Evolutionary conservation across 257 asterid species (phyloP).

Genomic region (Catharanthus roseus): DNA sequence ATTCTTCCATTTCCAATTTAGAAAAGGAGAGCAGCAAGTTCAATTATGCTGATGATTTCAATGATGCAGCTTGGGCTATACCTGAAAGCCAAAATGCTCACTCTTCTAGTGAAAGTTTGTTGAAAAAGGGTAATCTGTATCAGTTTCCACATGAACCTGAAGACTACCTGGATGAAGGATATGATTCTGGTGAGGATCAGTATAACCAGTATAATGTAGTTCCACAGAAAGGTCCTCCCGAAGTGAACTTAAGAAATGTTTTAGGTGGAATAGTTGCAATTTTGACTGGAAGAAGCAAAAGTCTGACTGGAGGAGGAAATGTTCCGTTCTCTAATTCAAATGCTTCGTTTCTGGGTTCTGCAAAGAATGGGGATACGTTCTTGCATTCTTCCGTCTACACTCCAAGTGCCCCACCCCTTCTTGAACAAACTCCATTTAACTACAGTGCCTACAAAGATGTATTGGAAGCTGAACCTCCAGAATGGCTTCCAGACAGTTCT

Average conservation of each 20-base stretch:
- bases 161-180: conserved; percentile 51
- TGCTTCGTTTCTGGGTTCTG: conserved; percentile 82
- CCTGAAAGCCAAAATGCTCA: conserved; percentile 17
- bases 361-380: conserved; percentile 75
- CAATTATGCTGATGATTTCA: conserved; percentile 32
- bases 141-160: conserved; percentile 45
- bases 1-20: conserved; percentile 28
- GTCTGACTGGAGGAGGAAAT: conserved; percentile 22
- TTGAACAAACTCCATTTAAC: conserved; percentile 55
- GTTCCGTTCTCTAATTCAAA: conserved; percentile 54
- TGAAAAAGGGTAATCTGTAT: conserved; percentile 39
- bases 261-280: conserved; percentile 76
- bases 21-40: conserved; percentile 27
- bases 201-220: conserved; percentile 27
- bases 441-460: conserved; percentile 72
- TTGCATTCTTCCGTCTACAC: conserved; percentile 83
- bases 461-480: conserved; percentile 96
- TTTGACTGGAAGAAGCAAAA: conserved; percentile 65
- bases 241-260: conserved; percentile 82
- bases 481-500: conserved; percentile 97
- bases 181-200: conserved; percentile 55
- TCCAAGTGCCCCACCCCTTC: conserved; percentile 97
- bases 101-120: conserved; percentile 11
- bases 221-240: conserved; percentile 53
- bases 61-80: conserved; percentile 27